These are phyloP conservation scores for Populus hybrid DNA, from an alignment of 441 rosid genomes.

Conservation along the genomic window DNA sequence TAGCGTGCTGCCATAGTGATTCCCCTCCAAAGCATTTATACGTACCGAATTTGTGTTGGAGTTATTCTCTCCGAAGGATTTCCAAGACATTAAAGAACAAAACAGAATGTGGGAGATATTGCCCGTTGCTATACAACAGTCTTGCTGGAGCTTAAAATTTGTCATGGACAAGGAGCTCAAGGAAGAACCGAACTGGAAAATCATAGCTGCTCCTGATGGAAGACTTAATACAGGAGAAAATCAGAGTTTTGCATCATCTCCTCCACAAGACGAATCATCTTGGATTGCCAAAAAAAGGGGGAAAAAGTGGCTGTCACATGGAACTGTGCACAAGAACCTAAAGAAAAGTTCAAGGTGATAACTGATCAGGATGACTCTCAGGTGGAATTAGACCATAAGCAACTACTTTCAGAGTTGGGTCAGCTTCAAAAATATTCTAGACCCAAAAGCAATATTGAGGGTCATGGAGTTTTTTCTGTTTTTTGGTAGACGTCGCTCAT, in stretches of 20 bases:
- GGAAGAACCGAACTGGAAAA: constrained; percentile 37
- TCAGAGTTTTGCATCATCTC: constrained; percentile 20
- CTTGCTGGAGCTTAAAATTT: constrained; percentile 28
- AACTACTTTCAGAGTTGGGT: constrained; percentile 17
- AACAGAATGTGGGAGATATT: constrained; percentile 20
- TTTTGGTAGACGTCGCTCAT: constrained; percentile 18
- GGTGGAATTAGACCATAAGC: constrained; percentile 9
- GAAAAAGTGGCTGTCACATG: constrained; percentile 26
- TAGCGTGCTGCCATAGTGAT: constrained; percentile 41
- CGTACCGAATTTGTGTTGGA: constrained; percentile 47
- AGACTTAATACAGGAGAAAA: constrained; percentile 18
- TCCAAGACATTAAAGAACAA: constrained; percentile 25
- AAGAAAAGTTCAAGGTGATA: constrained; percentile 48
- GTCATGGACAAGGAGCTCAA: constrained; percentile 35
- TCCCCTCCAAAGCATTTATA: constrained; percentile 28
- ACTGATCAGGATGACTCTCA: constrained; percentile 27
- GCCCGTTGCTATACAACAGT: constrained; percentile 24
- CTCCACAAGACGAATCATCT: constrained; percentile 31
- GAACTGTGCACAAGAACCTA: constrained; percentile 53
- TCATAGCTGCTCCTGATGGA: constrained; percentile 27
- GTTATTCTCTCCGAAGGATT: constrained; percentile 42
- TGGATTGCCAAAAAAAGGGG: constrained; percentile 34
- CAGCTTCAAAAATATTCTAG: constrained; percentile 16
- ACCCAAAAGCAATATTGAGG: constrained; percentile 9
- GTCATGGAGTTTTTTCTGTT: background rate